These are phyloP conservation scores for Lentinula guzmanii DNA, from an alignment of 768 basidiomycete species.

Conservation along the genomic window DNA sequence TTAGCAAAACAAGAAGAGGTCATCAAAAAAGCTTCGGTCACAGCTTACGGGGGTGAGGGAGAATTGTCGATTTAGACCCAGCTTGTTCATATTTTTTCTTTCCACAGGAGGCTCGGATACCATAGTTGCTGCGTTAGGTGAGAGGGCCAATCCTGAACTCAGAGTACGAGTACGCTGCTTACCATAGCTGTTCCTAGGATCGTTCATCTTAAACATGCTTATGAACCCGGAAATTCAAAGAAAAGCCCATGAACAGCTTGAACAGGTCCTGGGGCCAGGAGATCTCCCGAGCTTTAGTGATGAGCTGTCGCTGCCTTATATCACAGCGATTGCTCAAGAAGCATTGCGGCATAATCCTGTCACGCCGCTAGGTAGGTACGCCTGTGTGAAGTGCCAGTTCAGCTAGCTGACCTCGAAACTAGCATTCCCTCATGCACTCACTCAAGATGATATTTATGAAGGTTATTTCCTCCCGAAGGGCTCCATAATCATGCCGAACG, in stretches of 20 bases:
- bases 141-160: background rate
- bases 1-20: conserved; percentile 6
- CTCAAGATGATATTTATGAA: conserved; percentile 1
- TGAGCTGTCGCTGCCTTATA: conserved; percentile 18
- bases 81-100: background rate
- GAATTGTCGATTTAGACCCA: background rate
- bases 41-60: conserved; percentile 20
- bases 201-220: background rate
- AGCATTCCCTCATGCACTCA: background rate
- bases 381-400: conserved; percentile 9
- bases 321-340: conserved; percentile 25
- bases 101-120: background rate
- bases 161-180: background rate
- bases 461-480: conserved; percentile 1
- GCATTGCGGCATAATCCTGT: conserved; percentile 21
- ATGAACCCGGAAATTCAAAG: background rate
- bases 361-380: conserved; percentile 18
- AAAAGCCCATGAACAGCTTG: background rate
- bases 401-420: background rate
- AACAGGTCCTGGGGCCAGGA: conserved; percentile 12
- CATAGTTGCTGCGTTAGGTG: conserved; percentile 2
- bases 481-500: conserved; percentile 1
- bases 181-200: background rate
- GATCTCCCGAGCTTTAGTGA: conserved; percentile 10
- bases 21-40: conserved; percentile 14